Base-by-base conservation (phyloP, 768 basidiomycete species). In the Termitomyces sp. region DNA sequence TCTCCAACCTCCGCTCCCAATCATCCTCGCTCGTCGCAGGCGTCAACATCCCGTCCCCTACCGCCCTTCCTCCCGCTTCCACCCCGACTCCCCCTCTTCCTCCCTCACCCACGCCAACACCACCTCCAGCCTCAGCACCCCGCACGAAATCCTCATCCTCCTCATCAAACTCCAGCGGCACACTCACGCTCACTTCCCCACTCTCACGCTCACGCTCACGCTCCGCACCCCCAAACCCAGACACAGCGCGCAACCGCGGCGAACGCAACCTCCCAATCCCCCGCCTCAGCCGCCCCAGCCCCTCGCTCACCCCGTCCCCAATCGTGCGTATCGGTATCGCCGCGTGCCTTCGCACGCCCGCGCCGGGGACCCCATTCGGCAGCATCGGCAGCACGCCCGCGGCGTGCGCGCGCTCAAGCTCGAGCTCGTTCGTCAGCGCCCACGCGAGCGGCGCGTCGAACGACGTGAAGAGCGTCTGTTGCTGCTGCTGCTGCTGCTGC, bases 391-490 rank as follows among this genome's bases (percentile, higher is more conserved):
- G 77, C 33, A 83, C 78, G 0, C 76, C 73, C 33, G 71, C 68
- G 20, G 73, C 65, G 18, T 68, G 73, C 24, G 77, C 69, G 55
- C 81, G 75, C 36, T 82, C 83, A 31, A 93, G 75, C 10, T 82
- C 83, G 33, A 93, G 75, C 10, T 80, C 81, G 1, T 81, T 83
- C 0, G 82, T 67, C 57, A 95, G 81, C 0, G 93, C 92, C 0
- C 80, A 85, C 1, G 87, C 85, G 26, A 94, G 76, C 0, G 90
- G 89, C 62, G 88, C 90, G 66, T 93, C 90, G 59, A 93, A 88
- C 0, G 88, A 86, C 0, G 84, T 79, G 0, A 82, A 75, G 0
- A 69, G 69, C 13, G 74, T 76, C 15, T 58, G 50, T 37, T 59
- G 49, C 5, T 58, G 57, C 16, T 5, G n/a, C n/a, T n/a, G n/a